phyloP scores from a whole-genome alignment of 108 stramenopile genomes.

The Cyclotella distinguenda region DNA sequence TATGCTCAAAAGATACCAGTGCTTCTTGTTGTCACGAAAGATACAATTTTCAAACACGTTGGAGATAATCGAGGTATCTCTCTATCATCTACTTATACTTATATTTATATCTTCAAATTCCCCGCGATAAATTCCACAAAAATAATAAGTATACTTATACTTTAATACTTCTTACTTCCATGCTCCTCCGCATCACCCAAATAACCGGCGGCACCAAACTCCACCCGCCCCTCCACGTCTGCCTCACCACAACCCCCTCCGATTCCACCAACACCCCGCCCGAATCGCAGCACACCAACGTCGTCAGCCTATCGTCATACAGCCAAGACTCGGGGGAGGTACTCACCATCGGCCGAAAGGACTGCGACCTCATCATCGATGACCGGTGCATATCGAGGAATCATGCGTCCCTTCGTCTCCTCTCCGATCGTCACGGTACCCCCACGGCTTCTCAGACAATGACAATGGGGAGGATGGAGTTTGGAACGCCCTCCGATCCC shows the following conservation, averaged over 20 bases:
- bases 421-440: conserved; percentile 8
- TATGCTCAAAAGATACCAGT: too few relatives aligned
- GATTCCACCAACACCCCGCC: background rate
- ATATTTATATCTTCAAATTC: too few relatives aligned
- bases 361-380: conserved; percentile 21
- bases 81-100: too few relatives aligned
- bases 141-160: too few relatives aligned
- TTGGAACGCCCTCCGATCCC: conserved; percentile 24
- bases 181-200: conserved; percentile 45
- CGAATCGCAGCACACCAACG: background rate
- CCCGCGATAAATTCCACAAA: too few relatives aligned
- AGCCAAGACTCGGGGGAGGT: conserved; percentile 25
- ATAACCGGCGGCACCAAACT: conserved; percentile 16
- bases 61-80: too few relatives aligned
- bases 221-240: conserved; percentile 42
- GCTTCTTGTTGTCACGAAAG: too few relatives aligned
- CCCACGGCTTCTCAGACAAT: background rate
- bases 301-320: background rate
- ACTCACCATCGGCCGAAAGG: conserved; percentile 38
- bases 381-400: conserved; percentile 50
- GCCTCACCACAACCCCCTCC: conserved; percentile 33
- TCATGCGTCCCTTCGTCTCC: conserved; percentile 35
- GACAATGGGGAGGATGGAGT: conserved; percentile 16
- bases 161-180: too few relatives aligned
- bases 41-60: too few relatives aligned